Conservation (phyloP, 768 basidiomycete genomes). For the Termitomyces titanicus region DNA sequence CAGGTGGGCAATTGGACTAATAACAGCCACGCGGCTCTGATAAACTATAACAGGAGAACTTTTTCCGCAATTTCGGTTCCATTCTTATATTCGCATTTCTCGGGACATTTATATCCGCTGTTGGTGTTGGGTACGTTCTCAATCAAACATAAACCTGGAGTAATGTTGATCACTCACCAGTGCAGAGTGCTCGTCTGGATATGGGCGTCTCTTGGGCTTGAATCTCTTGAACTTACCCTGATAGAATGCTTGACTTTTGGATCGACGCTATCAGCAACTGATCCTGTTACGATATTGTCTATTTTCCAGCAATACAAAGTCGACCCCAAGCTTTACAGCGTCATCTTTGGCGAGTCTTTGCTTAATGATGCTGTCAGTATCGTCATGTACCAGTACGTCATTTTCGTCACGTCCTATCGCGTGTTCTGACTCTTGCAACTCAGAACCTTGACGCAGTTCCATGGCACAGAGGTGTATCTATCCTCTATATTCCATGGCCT, state of each 20-base stretch:
- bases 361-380: slow-evolving; percentile 99
- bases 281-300: slow-evolving; percentile 95
- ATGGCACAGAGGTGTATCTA: slow-evolving; percentile 82
- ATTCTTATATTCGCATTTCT: slow-evolving; percentile 92
- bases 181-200: slow-evolving; percentile 88
- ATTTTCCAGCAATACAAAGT: slow-evolving; percentile 99
- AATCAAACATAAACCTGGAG: not conserved
- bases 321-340: slow-evolving; percentile 94
- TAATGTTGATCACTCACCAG: slow-evolving; percentile 45
- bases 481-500: slow-evolving; percentile 91
- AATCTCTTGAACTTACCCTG: slow-evolving; percentile 79
- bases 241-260: slow-evolving; percentile 96
- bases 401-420: not conserved
- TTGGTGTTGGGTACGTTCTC: slow-evolving; percentile 87
- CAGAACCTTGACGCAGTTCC: slow-evolving; percentile 90
- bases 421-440: not conserved
- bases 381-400: slow-evolving; percentile 98
- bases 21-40: slow-evolving; percentile 1
- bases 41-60: slow-evolving; percentile 73
- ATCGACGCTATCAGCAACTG: slow-evolving; percentile 94
- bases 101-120: slow-evolving; percentile 94
- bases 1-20: slow-evolving; percentile 64
- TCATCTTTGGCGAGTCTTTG: slow-evolving; percentile 97
- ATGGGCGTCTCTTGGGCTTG: slow-evolving; percentile 90
- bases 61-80: slow-evolving; percentile 97